Evolutionary conservation across 164 flowering plant genomes (phyloP).

Genomic region (Aristolochia fimbriata): DNA sequence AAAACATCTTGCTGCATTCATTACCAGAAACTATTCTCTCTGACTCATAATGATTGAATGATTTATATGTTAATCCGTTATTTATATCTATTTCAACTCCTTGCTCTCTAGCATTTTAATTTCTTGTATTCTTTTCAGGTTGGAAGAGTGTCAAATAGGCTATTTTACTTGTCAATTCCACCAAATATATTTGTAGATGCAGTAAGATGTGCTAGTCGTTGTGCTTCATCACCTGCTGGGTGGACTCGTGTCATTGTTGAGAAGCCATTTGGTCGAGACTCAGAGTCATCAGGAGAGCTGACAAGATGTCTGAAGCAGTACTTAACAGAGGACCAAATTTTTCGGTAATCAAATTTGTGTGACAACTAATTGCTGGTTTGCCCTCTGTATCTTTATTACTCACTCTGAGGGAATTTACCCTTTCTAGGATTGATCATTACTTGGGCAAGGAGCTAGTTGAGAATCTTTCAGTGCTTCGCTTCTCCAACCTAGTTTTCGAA

Average conservation of each 20-base stretch:
- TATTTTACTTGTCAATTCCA: conserved; percentile 85
- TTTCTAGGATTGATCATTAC: conserved; percentile 76
- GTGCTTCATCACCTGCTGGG: conserved; percentile 62
- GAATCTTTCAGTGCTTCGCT: conserved; percentile 81
- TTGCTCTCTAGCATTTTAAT: too few relatives aligned
- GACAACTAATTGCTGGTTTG: not conserved
- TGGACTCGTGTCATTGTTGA: conserved; percentile 93
- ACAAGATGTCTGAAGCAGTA: conserved; percentile 65
- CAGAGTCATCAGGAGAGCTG: conserved; percentile 59
- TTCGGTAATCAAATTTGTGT: conserved; percentile 34
- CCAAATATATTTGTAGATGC: conserved; percentile 81
- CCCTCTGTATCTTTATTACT: not conserved
- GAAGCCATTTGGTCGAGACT: conserved; percentile 91
- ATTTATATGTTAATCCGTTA: too few relatives aligned
- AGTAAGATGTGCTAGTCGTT: conserved; percentile 57
- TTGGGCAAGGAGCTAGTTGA: conserved; percentile 85
- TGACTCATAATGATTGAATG: too few relatives aligned
- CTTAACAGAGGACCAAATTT: conserved; percentile 76
- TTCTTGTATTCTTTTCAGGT: conserved; percentile 23
- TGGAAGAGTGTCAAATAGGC: conserved; percentile 54
- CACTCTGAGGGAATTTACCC: not conserved
- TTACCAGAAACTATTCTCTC: too few relatives aligned
- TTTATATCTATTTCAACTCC: too few relatives aligned
- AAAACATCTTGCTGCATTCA: too few relatives aligned
- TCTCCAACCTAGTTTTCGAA: conserved; percentile 88